These are phyloP conservation scores for Chaetomium cochliodes DNA, from an alignment of 495 filamentous ascomycete genomes.

Conservation along the genomic window DNA sequence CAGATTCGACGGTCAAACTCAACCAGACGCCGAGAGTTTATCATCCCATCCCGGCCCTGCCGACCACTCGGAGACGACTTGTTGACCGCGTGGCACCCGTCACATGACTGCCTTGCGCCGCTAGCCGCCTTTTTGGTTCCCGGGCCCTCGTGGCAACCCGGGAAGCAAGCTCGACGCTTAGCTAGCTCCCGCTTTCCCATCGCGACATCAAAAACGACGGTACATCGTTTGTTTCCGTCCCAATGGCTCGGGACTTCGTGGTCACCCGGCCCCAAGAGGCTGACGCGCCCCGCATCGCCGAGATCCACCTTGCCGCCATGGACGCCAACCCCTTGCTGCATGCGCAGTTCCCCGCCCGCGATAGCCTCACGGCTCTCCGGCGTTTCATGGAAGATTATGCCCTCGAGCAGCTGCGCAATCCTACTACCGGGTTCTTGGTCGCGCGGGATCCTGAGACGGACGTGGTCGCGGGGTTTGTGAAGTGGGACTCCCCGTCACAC, in stretches of 20 bases:
- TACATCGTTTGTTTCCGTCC: not conserved
- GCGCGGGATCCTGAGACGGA: conserved; percentile 31
- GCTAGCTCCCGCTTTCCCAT: conserved; percentile 7
- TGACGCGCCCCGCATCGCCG: conserved; percentile 44
- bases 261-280: conserved; percentile 19
- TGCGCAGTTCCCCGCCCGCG: conserved; percentile 44
- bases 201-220: not conserved
- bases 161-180: not conserved
- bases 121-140: conserved; percentile 1
- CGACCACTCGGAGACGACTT: conserved; percentile 8
- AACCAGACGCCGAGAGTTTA: not conserved
- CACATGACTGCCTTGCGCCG: conserved; percentile 27
- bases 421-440: conserved; percentile 33
- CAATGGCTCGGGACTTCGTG: conserved; percentile 16
- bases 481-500: conserved; percentile 40
- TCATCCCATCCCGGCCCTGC: not conserved
- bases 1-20: not conserved
- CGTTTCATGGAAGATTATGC: conserved; percentile 32
- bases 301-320: conserved; percentile 47
- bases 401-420: conserved; percentile 24
- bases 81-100: conserved; percentile 12
- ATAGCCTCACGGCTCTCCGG: conserved; percentile 28
- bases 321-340: conserved; percentile 41
- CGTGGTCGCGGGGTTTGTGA: conserved; percentile 40
- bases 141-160: conserved; percentile 5